Percentiles rank a stretch among this genome's conserved stretches.
phyloP scores from a whole-genome alignment of 345 rosid species.

The Cochlearia excelsa region DNA sequence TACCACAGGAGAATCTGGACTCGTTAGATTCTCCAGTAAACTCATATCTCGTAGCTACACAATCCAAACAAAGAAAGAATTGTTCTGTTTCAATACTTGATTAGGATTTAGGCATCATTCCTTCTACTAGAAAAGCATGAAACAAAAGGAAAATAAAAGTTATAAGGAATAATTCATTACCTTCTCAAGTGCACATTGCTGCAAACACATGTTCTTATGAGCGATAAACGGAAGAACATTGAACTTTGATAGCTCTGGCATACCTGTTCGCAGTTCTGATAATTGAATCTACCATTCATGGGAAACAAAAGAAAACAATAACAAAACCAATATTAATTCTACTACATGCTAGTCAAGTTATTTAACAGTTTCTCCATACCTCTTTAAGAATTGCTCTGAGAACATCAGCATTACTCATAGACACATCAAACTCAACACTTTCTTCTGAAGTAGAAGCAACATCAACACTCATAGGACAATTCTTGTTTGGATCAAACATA shows the following conservation, averaged over 20 bases:
- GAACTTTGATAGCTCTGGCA: constrained; percentile 32
- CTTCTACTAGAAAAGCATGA: too few species aligned
- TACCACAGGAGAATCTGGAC: constrained; percentile 14
- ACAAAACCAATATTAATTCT: constrained; percentile 1
- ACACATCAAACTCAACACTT: constrained; percentile 30
- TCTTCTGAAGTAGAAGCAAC: constrained; percentile 14
- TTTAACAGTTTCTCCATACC: constrained; percentile 2
- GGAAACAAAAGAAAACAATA: background rate
- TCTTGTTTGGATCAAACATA: constrained; percentile 27
- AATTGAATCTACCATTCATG: constrained; percentile 28
- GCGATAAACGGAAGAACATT: constrained; percentile 35
- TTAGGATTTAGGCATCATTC: background rate
- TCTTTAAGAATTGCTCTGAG: constrained; percentile 29
- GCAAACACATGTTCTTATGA: constrained; percentile 33
- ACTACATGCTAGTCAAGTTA: constrained; percentile 1
- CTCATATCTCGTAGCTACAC: constrained; percentile 27
- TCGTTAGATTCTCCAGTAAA: constrained; percentile 21
- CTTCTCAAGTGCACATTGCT: constrained; percentile 32
- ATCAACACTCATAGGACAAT: background rate
- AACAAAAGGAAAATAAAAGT: too few species aligned
- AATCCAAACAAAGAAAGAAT: constrained; percentile 4
- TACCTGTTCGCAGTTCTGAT: constrained; percentile 25
- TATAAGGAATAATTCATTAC: constrained; percentile 14
- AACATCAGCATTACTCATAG: constrained; percentile 21
- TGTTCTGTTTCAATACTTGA: background rate